phyloP scores from a whole-genome alignment of 1,139 yeast species.

The Hansenula lynferdii region DNA sequence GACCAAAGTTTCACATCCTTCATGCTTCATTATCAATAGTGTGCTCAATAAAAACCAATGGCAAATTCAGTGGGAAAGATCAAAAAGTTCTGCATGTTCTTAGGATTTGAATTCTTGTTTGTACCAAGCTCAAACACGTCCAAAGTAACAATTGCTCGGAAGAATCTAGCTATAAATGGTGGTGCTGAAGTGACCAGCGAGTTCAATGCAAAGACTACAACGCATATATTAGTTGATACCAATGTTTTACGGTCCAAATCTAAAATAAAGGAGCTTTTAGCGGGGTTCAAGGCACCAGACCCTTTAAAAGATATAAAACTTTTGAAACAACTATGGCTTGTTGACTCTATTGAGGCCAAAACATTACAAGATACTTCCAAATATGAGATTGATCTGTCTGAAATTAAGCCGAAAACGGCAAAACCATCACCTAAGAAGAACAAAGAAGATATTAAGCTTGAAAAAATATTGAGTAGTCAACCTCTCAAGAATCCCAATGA shows the following conservation, averaged over 20 bases:
- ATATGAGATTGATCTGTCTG: slow-evolving; percentile 12
- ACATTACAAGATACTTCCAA: slow-evolving; percentile 17
- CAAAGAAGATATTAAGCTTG: too few relatives aligned
- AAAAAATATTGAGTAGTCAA: background rate
- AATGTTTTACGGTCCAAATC: slow-evolving; percentile 8
- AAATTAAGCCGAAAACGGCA: background rate
- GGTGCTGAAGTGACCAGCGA: slow-evolving; percentile 29
- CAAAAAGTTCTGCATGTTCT: too few relatives aligned
- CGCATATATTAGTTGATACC: slow-evolving; percentile 28
- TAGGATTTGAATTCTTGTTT: slow-evolving; percentile 13
- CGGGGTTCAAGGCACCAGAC: slow-evolving; percentile 4
- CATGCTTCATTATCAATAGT: too few relatives aligned
- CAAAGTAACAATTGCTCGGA: slow-evolving; percentile 12
- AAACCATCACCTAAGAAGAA: slow-evolving; percentile 3
- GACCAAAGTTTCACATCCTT: too few relatives aligned
- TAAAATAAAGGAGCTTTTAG: slow-evolving; percentile 7
- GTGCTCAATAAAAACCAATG: too few relatives aligned
- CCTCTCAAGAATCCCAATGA: slow-evolving; percentile 28
- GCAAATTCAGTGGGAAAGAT: too few relatives aligned
- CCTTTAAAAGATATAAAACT: slow-evolving; percentile 8
- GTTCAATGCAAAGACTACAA: slow-evolving; percentile 14
- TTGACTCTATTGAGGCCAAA: slow-evolving; percentile 29
- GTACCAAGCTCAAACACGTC: slow-evolving; percentile 15
- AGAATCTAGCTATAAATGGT: slow-evolving; percentile 18
- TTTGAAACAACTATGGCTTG: slow-evolving; percentile 31